Evolutionary conservation across 1,284 basidiomycete genomes (phyloP), one percentile per base, ranked within the genome.

Genomic region (Calocybe gambosa): DNA sequence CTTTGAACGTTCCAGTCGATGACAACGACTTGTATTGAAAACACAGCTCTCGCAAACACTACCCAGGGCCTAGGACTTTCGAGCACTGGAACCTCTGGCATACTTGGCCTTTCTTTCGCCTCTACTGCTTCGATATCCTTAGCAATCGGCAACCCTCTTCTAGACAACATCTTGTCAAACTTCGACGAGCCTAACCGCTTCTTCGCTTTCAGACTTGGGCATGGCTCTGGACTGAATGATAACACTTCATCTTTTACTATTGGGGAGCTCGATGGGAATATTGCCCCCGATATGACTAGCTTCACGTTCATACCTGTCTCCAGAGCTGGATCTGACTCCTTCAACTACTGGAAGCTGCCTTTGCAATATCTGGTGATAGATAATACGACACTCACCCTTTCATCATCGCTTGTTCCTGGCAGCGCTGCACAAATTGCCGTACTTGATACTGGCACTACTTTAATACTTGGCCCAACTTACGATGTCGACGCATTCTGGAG

Each of bases 271-370:
- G 77, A 81, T 55, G 47, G 67, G 8, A 53, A 56, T 3, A 60
- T 70, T 41, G 58, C 64, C 1, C 65, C 67, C 45, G 63, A 65
- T 23, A 60, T 62, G 3, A 54, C 57, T 2, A 62, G 62, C 19
- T 58, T 78, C 36, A 54, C 62, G 2, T 69, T 67, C 48, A 70
- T 65, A 7, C 62, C 71, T 42, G 75, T 80, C 31, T 70, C 70
- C 46, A 58, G 62, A 40, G 62, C 69, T 20, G 57, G 64, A 26
- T 58, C 58, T 8, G 56, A 58, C 41, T 56, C 55, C 0, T 77
- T 74, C 49, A 75, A 80, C 54, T 80, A 74, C 57, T 81, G 79
- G 80, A 81, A 81, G 53, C 55, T 80, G 5, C 70, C 75, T 1
- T 58, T 80, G 34, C 63, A 64, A 20, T 61, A 62, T 23, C 51